Conservation (phyloP, 1,139 yeast species). For the Yamadazyma oceani region DNA sequence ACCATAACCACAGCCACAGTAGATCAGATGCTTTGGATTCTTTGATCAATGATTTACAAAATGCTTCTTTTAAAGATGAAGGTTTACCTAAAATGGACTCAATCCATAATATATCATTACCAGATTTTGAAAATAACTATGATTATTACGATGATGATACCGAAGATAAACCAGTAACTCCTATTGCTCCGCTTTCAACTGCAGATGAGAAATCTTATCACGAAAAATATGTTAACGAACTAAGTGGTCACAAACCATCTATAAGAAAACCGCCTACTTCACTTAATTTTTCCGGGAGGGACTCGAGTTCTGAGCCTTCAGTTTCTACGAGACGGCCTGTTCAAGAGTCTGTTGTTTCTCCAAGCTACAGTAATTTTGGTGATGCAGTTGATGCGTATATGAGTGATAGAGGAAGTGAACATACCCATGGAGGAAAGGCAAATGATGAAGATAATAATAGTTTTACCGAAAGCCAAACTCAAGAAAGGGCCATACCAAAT, state of each 20-base stretch:
- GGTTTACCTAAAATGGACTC: constrained; percentile 26
- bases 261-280: constrained; percentile 20
- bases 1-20: not conserved
- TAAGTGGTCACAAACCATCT: constrained; percentile 34
- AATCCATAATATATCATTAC: constrained; percentile 24
- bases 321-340: constrained; percentile 1
- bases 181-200: constrained; percentile 29
- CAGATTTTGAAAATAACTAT: constrained; percentile 28
- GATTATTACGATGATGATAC: constrained; percentile 17
- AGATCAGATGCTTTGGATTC: constrained; percentile 32
- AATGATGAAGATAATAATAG: constrained; percentile 30
- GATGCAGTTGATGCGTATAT: constrained; percentile 21
- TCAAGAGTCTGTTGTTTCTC: constrained; percentile 10
- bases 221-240: constrained; percentile 27
- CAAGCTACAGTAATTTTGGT: constrained; percentile 15
- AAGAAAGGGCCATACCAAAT: too few relatives aligned
- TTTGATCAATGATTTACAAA: constrained; percentile 36
- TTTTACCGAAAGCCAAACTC: constrained; percentile 23
- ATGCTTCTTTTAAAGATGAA: constrained; percentile 18
- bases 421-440: constrained; percentile 9
- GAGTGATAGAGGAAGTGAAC: constrained; percentile 13
- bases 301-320: not conserved
- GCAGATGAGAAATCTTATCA: constrained; percentile 27
- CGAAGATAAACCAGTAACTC: constrained; percentile 22
- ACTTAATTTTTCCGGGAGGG: not conserved